Percentiles rank a stretch among this genome's conserved stretches.
phyloP scores from a whole-genome alignment of 805 yeast species.

The Vanderwaltozyma verrucispora region DNA sequence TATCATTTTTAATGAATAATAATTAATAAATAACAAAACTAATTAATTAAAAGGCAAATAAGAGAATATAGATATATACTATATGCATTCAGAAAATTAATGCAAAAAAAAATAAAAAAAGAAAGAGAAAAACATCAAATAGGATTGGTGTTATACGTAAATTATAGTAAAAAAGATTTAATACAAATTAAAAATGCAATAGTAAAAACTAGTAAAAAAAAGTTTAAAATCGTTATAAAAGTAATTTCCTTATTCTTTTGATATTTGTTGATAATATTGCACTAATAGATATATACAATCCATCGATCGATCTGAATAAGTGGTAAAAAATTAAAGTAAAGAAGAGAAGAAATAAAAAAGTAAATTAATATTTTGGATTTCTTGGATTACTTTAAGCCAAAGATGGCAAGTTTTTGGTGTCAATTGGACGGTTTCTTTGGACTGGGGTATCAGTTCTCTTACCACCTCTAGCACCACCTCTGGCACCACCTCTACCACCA shows the following conservation, averaged over 20 bases:
- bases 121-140: background rate
- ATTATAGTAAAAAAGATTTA: constrained; percentile 4
- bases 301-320: constrained; percentile 7
- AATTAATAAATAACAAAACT: too few relatives aligned
- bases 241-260: constrained; percentile 3
- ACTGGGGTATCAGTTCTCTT: constrained; percentile 18
- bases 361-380: constrained; percentile 2
- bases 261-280: constrained; percentile 4
- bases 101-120: too few relatives aligned
- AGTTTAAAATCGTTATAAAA: constrained; percentile 3
- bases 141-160: constrained; percentile 2
- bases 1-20: too few relatives aligned
- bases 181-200: constrained; percentile 4
- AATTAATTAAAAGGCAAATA: too few relatives aligned
- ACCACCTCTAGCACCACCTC: constrained; percentile 80
- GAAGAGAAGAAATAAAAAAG: constrained; percentile 2
- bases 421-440: constrained; percentile 31
- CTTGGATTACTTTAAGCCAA: constrained; percentile 32
- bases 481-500: constrained; percentile 53
- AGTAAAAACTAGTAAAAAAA: constrained; percentile 4
- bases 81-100: too few relatives aligned
- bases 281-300: constrained; percentile 4
- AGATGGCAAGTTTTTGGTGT: constrained; percentile 68
- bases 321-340: constrained; percentile 1
- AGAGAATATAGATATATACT: background rate